Evolutionary conservation across 2,329 filamentous ascomycete species (phyloP).

Genomic region (Escovopsis sp.): DNA sequence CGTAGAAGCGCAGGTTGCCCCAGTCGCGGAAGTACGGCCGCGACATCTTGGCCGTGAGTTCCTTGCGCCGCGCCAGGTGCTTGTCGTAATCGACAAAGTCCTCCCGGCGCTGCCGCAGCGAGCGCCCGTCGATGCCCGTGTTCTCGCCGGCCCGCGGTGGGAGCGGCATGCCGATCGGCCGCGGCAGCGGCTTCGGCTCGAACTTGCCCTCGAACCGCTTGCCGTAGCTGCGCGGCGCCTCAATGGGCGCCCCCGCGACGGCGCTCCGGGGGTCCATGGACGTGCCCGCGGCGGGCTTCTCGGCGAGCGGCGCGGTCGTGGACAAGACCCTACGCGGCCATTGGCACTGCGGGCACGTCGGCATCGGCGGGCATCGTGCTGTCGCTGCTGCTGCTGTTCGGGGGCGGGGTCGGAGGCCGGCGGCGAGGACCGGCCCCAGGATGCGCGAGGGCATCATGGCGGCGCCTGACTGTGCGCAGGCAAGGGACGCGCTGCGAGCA

Average conservation of each 20-base stretch:
- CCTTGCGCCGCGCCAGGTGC: slow-evolving; percentile 60
- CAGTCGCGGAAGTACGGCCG: slow-evolving; percentile 95
- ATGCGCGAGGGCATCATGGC: slow-evolving; percentile 18
- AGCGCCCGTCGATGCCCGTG: slow-evolving; percentile 56
- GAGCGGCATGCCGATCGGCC: slow-evolving; percentile 68
- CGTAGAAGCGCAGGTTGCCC: slow-evolving; percentile 65
- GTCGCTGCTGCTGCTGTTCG: no score
- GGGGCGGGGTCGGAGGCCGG: slow-evolving; percentile 8
- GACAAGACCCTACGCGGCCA: slow-evolving; percentile 33
- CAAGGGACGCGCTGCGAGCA: no score
- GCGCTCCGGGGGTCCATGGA: slow-evolving; percentile 23
- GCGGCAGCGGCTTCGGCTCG: slow-evolving; percentile 42
- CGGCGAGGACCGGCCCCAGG: slow-evolving; percentile 16
- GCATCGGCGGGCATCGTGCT: no score
- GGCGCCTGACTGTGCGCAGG: slow-evolving; percentile 5
- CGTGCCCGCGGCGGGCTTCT: slow-evolving; percentile 22
- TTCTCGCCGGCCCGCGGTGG: slow-evolving; percentile 72
- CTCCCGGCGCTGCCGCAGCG: slow-evolving; percentile 51
- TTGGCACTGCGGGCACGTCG: slow-evolving; percentile 23
- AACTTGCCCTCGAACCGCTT: slow-evolving; percentile 37
- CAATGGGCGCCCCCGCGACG: slow-evolving; percentile 31
- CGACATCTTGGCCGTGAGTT: slow-evolving; percentile 61
- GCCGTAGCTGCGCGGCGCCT: slow-evolving; percentile 46
- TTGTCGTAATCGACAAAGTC: slow-evolving; percentile 79
- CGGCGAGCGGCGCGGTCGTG: slow-evolving; percentile 22